These are phyloP conservation scores for Leptographium flavum DNA, from an alignment of 2,329 filamentous ascomycete species.

Conservation along the genomic window DNA sequence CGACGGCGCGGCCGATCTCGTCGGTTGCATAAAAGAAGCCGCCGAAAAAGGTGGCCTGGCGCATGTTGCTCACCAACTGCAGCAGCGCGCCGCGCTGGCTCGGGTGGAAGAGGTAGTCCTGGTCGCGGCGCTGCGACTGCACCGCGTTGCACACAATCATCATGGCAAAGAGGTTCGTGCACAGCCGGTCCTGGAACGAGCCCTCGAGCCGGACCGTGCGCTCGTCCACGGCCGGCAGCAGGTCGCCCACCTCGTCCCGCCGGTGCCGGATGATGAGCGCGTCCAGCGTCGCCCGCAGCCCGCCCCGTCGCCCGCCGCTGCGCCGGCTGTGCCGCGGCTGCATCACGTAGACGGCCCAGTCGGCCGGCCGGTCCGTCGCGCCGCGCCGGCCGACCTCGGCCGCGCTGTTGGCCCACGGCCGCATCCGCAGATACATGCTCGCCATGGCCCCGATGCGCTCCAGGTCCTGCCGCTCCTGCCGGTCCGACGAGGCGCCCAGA, in stretches of 20 bases:
- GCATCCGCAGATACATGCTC: conserved; percentile 56
- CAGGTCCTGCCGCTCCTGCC: conserved; percentile 48
- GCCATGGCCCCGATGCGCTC: conserved; percentile 52
- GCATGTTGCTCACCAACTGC: conserved; percentile 60
- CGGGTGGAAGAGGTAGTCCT: conserved; percentile 80
- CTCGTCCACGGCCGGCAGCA: conserved; percentile 59
- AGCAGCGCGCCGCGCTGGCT: conserved; percentile 54
- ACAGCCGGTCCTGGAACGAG: conserved; percentile 71
- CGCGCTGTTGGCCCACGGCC: conserved; percentile 60
- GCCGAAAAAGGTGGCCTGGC: conserved; percentile 73
- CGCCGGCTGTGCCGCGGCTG: conserved; percentile 35
- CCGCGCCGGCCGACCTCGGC: conserved; percentile 17
- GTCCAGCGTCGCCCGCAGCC: conserved; percentile 56
- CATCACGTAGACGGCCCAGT: conserved; percentile 63
- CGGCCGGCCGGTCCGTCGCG: conserved; percentile 37
- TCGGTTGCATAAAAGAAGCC: conserved; percentile 58
- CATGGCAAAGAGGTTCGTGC: conserved; percentile 72
- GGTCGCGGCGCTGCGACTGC: conserved; percentile 69
- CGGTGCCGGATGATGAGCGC: conserved; percentile 70
- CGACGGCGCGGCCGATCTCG: conserved; percentile 49
- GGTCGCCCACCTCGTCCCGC: conserved; percentile 53
- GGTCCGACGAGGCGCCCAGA: conserved; percentile 22
- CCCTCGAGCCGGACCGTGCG: conserved; percentile 62
- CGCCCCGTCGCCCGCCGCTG: conserved; percentile 42
- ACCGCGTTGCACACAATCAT: conserved; percentile 76